Base-by-base conservation (phyloP, 345 rosid species). In the Turnera subulata region DNA sequence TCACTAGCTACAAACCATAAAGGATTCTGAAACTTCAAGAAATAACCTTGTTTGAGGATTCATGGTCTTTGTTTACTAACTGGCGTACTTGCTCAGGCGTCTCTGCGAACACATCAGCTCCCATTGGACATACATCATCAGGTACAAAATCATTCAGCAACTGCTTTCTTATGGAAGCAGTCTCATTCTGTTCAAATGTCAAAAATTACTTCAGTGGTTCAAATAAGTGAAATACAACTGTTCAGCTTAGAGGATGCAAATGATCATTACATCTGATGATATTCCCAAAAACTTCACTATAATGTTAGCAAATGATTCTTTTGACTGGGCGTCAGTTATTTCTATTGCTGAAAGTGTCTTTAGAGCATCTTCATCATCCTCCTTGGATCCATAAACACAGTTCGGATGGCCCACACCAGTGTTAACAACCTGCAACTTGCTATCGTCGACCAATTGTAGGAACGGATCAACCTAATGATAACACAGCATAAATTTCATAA, bases 111-210 rank as follows among this genome's bases (percentile, higher is more conserved):
- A 66, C 55, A 55, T 77, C 70, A 29, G 78, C 69, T 68, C 80
- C 91, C 56, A 71, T 65, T 38, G 88, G 91, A 66, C 86, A 84
- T 44, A 62, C 86, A 6, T 84, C 85, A 22, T 78, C 71, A 25
- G 88, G 86, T 55, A 76, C 62, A 57, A 84, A 87, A 54, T 78
- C 84, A 32, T 59, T 66, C 64, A 80, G 75, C 69, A 87, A 67
- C 76, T 77, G 75, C 46, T 75, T 73, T 49, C 50, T 75, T 58
- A 77, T 61, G 49, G 61, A 4, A 29, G 37, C 22, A 86, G 51
- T 11, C 71, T 78, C 66, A 77, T 68, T 90, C 78, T 79, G 70
- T 50, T 23, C 20, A 55, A 48, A 29, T 49, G 14, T 46, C 10
- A 23, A 49, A 25, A 48, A 55, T 65, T 51, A 56, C 26, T 39